Evolutionary conservation across 2,329 filamentous ascomycete genomes (phyloP), one percentile per base, ranked within the genome.

Genomic region (Aspergillus proliferans): DNA sequence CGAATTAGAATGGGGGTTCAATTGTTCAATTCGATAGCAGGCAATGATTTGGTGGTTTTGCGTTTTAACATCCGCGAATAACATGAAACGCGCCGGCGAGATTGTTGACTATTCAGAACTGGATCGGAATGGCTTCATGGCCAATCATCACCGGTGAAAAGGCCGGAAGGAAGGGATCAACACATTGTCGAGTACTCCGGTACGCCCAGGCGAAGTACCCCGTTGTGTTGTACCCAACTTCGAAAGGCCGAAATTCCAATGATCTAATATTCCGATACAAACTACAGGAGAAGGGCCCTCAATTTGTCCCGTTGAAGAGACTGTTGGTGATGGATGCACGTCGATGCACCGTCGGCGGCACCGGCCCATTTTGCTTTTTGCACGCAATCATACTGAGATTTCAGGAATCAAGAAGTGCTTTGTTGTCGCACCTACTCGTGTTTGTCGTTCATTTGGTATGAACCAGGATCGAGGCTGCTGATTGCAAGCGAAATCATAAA

Each of bases 161-260:
- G 19, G 43, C 43, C 40, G 15, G 42, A 46, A 38, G 45, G 47
- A 51, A 52, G 52, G 46, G 52, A 55, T 55, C 52, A 54, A 48
- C 52, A 48, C 52, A 36, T n/a, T 36, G 2, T 36, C 34, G 34
- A 36, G 34, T 9, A 36, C 8, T 36, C 34, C n/a, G 18, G 34
- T 9, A 36, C 8, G 34, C 3, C 34, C 34, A 36, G 34, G 34
- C 34, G 34, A 36, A 5, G 3, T 12, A 8, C 14, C 14, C n/a
- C 6, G 6, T 6, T 36, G n/a, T 15, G 3, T 36, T 6, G 6
- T 7, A 6, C 14, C 34, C 34, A 30, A 12, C 8, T 9, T 9
- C 26, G 26, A 28, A 28, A 10, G 26, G 8, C 9, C 26, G 26
- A 28, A 4, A 28, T 30, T 30, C 26, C 26, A 30, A 30, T 36